Evolutionary conservation across 139 green algal species (phyloP).

Genomic region (Micractinium conductrix): DNA sequence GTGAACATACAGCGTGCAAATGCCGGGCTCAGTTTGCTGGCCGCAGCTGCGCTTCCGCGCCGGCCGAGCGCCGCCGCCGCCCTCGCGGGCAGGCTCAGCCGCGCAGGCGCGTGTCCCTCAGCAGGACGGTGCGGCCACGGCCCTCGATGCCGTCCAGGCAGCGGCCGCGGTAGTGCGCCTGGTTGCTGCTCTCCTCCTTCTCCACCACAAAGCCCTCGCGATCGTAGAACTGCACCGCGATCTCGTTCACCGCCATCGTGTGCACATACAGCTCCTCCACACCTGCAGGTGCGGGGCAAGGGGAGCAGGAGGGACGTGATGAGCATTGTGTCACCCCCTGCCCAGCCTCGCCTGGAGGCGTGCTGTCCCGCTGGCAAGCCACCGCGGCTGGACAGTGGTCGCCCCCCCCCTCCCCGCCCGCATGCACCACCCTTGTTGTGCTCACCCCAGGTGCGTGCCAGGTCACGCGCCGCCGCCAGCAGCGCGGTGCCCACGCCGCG

Average conservation of each 20-base stretch:
- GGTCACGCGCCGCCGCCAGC: slow-evolving; percentile 27
- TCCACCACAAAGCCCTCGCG: slow-evolving; percentile 53
- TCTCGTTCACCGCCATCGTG: slow-evolving; percentile 60
- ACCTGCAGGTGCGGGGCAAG: background rate
- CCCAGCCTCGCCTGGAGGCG: too few species aligned
- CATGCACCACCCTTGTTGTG: too few species aligned
- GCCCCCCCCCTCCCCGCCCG: too few species aligned
- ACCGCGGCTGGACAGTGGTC: too few species aligned
- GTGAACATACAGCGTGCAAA: too few species aligned
- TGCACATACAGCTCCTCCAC: slow-evolving; percentile 61
- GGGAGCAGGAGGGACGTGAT: too few species aligned
- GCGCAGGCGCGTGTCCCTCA: slow-evolving; percentile 40
- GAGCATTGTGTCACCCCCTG: too few species aligned
- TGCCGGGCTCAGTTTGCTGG: too few species aligned
- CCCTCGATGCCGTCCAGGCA: slow-evolving; percentile 68
- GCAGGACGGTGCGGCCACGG: slow-evolving; percentile 51
- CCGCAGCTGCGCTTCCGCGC: too few species aligned
- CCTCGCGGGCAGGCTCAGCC: too few species aligned
- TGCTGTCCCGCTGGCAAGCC: too few species aligned
- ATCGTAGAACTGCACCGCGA: slow-evolving; percentile 52
- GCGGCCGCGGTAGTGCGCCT: slow-evolving; percentile 59
- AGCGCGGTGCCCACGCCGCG: slow-evolving; percentile 49
- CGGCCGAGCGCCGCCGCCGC: too few species aligned
- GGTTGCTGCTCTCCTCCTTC: slow-evolving; percentile 59
- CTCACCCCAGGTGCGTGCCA: slow-evolving; percentile 48